These are phyloP conservation scores for Sporothrix inflata DNA, from an alignment of 2,329 filamentous ascomycete species.

Conservation along the genomic window DNA sequence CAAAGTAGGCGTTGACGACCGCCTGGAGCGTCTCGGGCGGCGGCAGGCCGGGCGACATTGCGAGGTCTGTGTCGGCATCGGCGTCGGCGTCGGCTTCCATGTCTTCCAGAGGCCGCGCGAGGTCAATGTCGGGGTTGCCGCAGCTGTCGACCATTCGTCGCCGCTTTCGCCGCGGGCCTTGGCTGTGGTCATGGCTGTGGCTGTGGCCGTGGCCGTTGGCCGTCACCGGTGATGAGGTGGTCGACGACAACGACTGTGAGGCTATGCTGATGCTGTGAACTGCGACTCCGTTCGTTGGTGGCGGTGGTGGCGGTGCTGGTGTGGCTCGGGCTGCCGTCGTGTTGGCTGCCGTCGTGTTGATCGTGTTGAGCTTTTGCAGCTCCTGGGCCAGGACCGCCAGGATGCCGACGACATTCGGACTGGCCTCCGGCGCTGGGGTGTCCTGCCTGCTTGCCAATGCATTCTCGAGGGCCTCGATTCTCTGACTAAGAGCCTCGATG, in stretches of 20 bases:
- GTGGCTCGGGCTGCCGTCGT: not conserved
- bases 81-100: not conserved
- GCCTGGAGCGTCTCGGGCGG: conserved; percentile 34
- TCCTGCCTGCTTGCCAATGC: not conserved
- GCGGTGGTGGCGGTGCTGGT: not conserved
- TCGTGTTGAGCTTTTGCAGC: conserved; percentile 26
- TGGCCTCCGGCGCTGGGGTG: not conserved
- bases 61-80: conserved; percentile 8
- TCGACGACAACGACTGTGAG: not conserved
- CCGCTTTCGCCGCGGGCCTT: conserved; percentile 24
- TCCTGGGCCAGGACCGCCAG: conserved; percentile 30
- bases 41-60: conserved; percentile 18
- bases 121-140: conserved; percentile 29
- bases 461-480: conserved; percentile 32
- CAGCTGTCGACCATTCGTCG: conserved; percentile 30
- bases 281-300: not conserved
- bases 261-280: not conserved
- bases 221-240: not conserved
- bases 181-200: not conserved
- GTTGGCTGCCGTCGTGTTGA: not conserved
- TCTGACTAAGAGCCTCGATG: conserved; percentile 32
- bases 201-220: not conserved
- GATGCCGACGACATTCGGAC: conserved; percentile 13
- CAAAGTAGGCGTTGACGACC: conserved; percentile 41
- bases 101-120: conserved; percentile 16